A percentile compares a stretch with the other conserved stretches of the same genome.
Evolutionary conservation across 2,329 filamentous ascomycete genomes (phyloP).

Genomic region (Aspergillus candidus): DNA sequence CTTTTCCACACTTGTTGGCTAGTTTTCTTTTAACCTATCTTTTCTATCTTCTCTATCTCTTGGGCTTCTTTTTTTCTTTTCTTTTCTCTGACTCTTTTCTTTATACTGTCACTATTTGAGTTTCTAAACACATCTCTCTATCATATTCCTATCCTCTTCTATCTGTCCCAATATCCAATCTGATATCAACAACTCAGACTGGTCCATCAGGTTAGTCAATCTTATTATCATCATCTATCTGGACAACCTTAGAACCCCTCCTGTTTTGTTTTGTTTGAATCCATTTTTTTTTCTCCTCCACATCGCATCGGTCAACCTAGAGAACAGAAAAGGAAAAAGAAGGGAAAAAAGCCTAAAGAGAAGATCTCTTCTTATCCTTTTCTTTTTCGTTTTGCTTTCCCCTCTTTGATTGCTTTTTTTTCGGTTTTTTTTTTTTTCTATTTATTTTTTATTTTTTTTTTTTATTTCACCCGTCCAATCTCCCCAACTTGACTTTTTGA

Average conservation of each 20-base stretch:
- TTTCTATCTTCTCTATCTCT: conserved; percentile 1
- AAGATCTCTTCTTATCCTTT: background rate
- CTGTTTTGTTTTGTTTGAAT: background rate
- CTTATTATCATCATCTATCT: background rate
- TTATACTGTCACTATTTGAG: too few species aligned
- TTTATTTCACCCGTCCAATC: background rate
- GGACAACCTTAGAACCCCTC: background rate
- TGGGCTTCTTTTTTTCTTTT: background rate
- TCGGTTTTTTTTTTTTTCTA: background rate
- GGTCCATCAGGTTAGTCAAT: background rate
- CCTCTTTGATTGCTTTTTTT: background rate
- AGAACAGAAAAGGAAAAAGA: background rate
- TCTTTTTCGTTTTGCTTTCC: background rate
- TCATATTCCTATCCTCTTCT: background rate
- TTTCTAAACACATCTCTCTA: background rate
- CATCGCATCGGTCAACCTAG: background rate
- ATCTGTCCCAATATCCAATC: background rate
- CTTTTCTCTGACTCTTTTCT: background rate
- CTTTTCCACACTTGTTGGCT: background rate
- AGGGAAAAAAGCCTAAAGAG: background rate
- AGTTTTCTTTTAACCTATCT: conserved; percentile 2
- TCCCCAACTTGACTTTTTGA: background rate
- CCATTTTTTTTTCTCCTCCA: background rate
- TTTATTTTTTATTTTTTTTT: background rate
- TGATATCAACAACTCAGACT: background rate